Conservation (phyloP, 179 eudicot species). For the Spinacia oleracea region DNA sequence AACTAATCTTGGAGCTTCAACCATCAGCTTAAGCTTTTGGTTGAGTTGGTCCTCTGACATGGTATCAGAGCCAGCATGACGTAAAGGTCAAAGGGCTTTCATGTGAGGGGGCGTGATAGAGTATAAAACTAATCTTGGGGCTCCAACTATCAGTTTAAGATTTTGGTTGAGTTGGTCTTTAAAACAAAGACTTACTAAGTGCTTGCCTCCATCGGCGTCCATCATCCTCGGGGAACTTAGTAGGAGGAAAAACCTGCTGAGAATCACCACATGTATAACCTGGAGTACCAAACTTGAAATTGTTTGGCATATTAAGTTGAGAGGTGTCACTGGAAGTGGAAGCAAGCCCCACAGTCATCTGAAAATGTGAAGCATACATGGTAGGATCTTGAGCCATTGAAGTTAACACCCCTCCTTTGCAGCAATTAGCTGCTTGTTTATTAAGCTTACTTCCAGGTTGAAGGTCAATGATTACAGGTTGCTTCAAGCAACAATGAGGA, state of each 20-base stretch:
- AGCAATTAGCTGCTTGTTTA: conserved; percentile 68
- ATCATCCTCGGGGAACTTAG: conserved; percentile 54
- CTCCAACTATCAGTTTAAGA: no score
- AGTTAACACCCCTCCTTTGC: conserved; percentile 72
- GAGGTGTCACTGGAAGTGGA: neutral
- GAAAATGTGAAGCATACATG: conserved; percentile 50
- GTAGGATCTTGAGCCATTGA: conserved; percentile 57
- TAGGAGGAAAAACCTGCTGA: conserved; percentile 44
- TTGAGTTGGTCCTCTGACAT: no score
- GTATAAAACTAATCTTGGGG: no score
- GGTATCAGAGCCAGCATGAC: no score
- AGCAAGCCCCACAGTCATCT: conserved; percentile 51
- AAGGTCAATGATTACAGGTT: conserved; percentile 77
- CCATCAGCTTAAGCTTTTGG: no score
- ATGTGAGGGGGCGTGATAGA: no score
- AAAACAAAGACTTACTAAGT: conserved; percentile 57
- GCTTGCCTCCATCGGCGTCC: conserved; percentile 84
- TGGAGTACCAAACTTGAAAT: conserved; percentile 57
- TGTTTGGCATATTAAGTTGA: conserved; percentile 27
- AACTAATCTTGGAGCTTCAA: no score
- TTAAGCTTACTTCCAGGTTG: conserved; percentile 56
- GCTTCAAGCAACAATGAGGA: conserved; percentile 82
- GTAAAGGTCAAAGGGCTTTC: no score
- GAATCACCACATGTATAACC: conserved; percentile 80
- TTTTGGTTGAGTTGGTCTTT: no score